phyloP scores from a whole-genome alignment of 768 basidiomycete species.

The Kwoniella mangroviensis region DNA sequence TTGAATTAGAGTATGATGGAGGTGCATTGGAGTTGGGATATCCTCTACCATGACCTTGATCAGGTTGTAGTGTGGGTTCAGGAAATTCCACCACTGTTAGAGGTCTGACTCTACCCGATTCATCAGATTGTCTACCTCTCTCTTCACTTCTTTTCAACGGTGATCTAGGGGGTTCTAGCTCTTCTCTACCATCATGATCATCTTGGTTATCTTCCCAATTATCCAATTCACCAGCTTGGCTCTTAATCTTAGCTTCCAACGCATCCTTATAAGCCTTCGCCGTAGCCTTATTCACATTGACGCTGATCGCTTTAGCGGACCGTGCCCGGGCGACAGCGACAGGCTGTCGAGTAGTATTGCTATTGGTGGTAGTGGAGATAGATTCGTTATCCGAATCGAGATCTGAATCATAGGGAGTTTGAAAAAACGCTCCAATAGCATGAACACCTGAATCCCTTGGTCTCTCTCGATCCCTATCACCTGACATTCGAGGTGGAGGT shows the following conservation, averaged over 20 bases:
- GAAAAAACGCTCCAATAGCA: slow-evolving; percentile 33
- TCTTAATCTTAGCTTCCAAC: slow-evolving; percentile 15
- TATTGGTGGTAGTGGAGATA: not conserved
- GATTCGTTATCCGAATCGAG: slow-evolving; percentile 18
- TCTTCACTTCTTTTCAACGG: slow-evolving; percentile 3
- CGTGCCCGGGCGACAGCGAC: slow-evolving; percentile 6
- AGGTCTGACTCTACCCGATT: slow-evolving; percentile 19
- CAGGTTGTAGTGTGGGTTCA: slow-evolving; percentile 15
- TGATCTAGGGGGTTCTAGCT: slow-evolving; percentile 16
- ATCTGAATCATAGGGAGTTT: slow-evolving; percentile 29
- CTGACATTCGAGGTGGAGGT: slow-evolving; percentile 1
- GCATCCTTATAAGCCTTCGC: slow-evolving; percentile 18
- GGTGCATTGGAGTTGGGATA: slow-evolving; percentile 13
- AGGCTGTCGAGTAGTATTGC: not conserved
- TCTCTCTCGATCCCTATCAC: slow-evolving; percentile 8
- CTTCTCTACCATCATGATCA: not conserved
- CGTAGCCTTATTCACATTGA: not conserved
- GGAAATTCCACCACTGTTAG: slow-evolving; percentile 34
- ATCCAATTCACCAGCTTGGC: slow-evolving; percentile 22
- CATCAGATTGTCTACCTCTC: slow-evolving; percentile 9
- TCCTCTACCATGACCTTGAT: slow-evolving; percentile 20
- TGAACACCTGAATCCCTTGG: slow-evolving; percentile 25
- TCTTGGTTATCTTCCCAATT: slow-evolving; percentile 1
- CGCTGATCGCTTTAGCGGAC: not conserved
- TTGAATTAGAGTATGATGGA: not conserved